Evolutionary conservation across 2,329 filamentous ascomycete species (phyloP), one percentile per base, ranked within the genome.

Genomic region (Alternaria alternata): DNA sequence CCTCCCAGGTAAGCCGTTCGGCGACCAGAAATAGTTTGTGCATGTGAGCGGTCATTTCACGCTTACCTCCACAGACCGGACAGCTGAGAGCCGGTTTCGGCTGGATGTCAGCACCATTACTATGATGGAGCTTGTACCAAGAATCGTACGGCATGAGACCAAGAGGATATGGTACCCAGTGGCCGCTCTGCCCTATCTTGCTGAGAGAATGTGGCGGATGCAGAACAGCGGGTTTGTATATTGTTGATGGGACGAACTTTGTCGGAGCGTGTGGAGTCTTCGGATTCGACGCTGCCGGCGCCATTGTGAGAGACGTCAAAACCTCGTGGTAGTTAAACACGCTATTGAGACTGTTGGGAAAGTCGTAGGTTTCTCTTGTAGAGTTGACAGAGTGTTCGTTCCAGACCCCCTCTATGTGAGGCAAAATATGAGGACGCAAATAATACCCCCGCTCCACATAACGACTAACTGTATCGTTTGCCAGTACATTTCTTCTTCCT

Each of bases 21-120:
- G 73, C 71, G 9, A 72, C 65, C 6, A 76, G 58, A 18, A 75
- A 76, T 2, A 73, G 44, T 42, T 75, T 76, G n/a, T 65, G 72
- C 24, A 61, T 57, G 42, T 75, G 70, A 2, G 66, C 42, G 3
- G 67, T 71, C 16, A 59, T 42, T 28, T 61, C 62, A 8, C 65
- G 58, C 42, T 56, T 43, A 9, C 54, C 51, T 20, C 52, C 38
- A 41, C 69, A 72, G 5, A 58, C 54, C 2, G 71, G 65, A 51
- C 72, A 72, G 9, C 57, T 55, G 28, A 70, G 67, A 11, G 53
- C 51, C 12, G 49, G 18, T 24, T 46, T 30, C 9, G 57, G 53
- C 48, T 63, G 24, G 11, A 39, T 32, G 32, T 47, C 51, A 4
- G 39, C 51, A 4, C 42, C 51, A 34, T 66, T 44, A 7, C 43